Evolutionary conservation across 139 green algal genomes (phyloP).

Genomic region (Dunaliella primolecta): DNA sequence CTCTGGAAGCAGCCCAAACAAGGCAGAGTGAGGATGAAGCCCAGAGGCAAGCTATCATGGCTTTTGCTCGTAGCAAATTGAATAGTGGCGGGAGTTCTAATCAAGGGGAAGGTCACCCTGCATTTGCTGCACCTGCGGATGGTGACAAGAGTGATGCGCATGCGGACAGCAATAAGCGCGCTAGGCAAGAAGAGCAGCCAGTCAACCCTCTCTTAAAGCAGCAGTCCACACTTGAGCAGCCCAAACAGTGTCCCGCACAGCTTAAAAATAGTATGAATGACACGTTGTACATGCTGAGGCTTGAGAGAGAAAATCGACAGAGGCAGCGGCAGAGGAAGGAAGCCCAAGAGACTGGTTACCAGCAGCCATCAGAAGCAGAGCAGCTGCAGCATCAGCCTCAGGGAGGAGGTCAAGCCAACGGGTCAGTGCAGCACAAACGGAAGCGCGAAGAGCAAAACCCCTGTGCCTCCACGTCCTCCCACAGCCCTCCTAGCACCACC

Average conservation of each 20-base stretch:
- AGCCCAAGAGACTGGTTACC: not conserved
- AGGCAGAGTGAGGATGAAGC: not conserved
- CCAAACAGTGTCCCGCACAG: not conserved
- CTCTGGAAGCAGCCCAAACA: too few species aligned
- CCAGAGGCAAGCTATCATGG: not conserved
- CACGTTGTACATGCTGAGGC: not conserved
- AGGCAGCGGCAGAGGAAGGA: not conserved
- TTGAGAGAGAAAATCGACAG: not conserved
- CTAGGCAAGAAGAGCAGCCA: not conserved
- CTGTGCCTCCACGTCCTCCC: too few species aligned
- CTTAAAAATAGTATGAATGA: not conserved
- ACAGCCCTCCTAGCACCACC: not conserved
- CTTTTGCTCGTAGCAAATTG: not conserved
- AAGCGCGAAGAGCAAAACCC: not conserved
- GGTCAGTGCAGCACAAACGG: not conserved
- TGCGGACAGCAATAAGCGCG: not conserved
- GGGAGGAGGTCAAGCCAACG: not conserved
- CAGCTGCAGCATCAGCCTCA: not conserved
- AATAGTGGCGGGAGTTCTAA: too few species aligned
- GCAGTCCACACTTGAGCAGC: too few species aligned
- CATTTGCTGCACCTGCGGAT: not conserved
- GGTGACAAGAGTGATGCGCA: not conserved
- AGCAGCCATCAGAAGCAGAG: not conserved
- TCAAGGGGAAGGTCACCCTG: not conserved
- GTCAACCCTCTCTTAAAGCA: too few species aligned